Evolutionary conservation across 164 flowering plant genomes (phyloP).

Genomic region (Stephania yunnanensis): DNA sequence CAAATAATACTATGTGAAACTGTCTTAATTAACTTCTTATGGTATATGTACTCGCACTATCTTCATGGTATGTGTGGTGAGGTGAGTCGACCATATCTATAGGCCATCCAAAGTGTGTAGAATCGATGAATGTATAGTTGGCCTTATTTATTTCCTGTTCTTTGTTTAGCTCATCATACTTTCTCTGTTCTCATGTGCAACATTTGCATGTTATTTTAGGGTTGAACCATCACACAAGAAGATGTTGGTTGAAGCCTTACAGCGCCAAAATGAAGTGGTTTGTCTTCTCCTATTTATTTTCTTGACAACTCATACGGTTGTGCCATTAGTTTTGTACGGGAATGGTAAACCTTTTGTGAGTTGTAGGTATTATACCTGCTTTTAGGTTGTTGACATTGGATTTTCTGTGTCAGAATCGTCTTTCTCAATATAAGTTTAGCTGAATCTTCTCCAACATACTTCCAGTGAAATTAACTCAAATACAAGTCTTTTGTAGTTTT

Average conservation of each 20-base stretch:
- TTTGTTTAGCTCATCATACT: background rate
- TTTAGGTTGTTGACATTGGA: background rate
- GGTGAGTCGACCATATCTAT: background rate
- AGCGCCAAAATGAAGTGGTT: conserved; percentile 98
- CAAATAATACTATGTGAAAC: background rate
- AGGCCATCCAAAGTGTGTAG: background rate
- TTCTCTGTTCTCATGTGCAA: background rate
- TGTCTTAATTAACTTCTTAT: background rate
- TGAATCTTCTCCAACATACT: background rate
- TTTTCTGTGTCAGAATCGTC: background rate
- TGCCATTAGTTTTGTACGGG: background rate
- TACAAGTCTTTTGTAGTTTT: background rate
- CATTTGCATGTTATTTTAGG: conserved; percentile 29
- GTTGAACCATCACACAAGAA: conserved; percentile 97
- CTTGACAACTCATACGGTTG: background rate
- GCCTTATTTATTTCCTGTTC: background rate
- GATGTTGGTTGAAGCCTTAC: conserved; percentile 94
- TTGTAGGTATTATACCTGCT: background rate
- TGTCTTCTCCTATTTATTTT: background rate
- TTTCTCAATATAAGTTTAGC: background rate
- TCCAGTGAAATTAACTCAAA: background rate
- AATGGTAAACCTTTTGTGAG: background rate
- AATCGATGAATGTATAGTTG: background rate
- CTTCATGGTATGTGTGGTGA: background rate
- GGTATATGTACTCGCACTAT: background rate